These are phyloP conservation scores for Globisporangium cylindrosporum DNA, from an alignment of 352 stramenopile genomes.

Conservation along the genomic window DNA sequence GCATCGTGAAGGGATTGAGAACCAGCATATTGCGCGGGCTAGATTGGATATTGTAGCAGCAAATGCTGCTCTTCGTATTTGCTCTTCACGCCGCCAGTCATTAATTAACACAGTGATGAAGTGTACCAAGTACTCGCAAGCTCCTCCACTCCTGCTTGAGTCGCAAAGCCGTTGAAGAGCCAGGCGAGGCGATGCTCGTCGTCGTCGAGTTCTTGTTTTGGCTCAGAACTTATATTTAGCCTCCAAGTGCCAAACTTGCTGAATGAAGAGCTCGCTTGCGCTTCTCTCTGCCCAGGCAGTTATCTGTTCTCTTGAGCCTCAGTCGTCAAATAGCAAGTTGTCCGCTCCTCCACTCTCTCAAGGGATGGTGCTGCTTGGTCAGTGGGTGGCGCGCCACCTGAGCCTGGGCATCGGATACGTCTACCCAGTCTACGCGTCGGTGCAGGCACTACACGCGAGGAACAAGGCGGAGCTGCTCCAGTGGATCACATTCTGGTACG, in stretches of 20 bases:
- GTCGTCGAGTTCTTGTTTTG: not conserved
- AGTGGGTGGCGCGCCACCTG: conserved; percentile 42
- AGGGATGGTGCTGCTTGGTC: conserved; percentile 53
- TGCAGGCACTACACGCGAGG: conserved; percentile 33
- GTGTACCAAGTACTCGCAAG: too few species aligned
- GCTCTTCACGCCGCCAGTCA: too few species aligned
- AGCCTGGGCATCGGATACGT: conserved; percentile 55
- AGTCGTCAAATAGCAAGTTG: not conserved
- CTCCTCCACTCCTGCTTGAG: too few species aligned
- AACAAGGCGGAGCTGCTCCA: conserved; percentile 54
- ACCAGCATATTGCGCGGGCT: too few species aligned
- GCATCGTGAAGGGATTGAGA: too few species aligned
- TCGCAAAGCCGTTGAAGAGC: too few species aligned
- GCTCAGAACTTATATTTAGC: not conserved
- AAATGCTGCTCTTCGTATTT: too few species aligned
- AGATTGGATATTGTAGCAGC: too few species aligned
- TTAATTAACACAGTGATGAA: too few species aligned
- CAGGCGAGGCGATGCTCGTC: too few species aligned
- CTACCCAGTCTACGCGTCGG: conserved; percentile 66
- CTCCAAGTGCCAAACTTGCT: not conserved
- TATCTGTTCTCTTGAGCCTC: not conserved
- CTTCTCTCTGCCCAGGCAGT: too few species aligned
- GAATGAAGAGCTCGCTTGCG: not conserved
- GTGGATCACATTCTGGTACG: conserved; percentile 64
- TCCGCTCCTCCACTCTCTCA: not conserved